Conservation (phyloP, 257 asterid species). For the Solanum pinnatisectum region DNA sequence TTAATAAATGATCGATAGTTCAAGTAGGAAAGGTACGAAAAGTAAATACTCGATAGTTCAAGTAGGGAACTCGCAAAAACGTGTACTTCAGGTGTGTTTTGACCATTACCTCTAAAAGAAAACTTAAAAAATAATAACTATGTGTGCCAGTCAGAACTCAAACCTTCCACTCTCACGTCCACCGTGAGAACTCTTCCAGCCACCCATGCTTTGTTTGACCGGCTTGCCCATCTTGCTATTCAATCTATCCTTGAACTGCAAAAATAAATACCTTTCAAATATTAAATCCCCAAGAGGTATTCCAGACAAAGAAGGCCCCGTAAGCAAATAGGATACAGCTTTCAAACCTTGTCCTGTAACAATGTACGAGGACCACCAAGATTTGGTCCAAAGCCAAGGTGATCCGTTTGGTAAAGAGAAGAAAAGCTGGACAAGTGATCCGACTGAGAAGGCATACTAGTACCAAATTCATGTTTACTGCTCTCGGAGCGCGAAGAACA, state of each 20-base stretch:
- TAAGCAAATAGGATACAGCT: background rate
- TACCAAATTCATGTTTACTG: slow-evolving; percentile 12
- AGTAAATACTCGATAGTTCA: background rate
- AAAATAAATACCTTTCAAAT: background rate
- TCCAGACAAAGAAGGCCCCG: background rate
- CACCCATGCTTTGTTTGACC: slow-evolving; percentile 4
- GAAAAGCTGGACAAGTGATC: slow-evolving; percentile 14
- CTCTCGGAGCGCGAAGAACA: slow-evolving; percentile 3
- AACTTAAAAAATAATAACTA: background rate
- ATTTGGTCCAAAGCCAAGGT: slow-evolving; percentile 24
- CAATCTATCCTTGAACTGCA: slow-evolving; percentile 15
- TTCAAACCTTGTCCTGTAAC: slow-evolving; percentile 18
- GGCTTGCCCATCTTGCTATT: background rate
- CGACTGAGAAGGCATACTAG: slow-evolving; percentile 2
- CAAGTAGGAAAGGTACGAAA: background rate
- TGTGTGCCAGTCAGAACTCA: background rate
- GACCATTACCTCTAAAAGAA: background rate
- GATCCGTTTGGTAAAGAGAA: slow-evolving; percentile 17
- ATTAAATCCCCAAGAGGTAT: background rate
- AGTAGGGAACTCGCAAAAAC: background rate
- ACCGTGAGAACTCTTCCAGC: slow-evolving; percentile 6
- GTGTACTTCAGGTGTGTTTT: background rate
- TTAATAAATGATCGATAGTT: background rate
- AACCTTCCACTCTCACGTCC: slow-evolving; percentile 16
- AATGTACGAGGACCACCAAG: slow-evolving; percentile 8